Evolutionary conservation across 306 rosid genomes (phyloP).

Genomic region (Gillenia trifoliata): DNA sequence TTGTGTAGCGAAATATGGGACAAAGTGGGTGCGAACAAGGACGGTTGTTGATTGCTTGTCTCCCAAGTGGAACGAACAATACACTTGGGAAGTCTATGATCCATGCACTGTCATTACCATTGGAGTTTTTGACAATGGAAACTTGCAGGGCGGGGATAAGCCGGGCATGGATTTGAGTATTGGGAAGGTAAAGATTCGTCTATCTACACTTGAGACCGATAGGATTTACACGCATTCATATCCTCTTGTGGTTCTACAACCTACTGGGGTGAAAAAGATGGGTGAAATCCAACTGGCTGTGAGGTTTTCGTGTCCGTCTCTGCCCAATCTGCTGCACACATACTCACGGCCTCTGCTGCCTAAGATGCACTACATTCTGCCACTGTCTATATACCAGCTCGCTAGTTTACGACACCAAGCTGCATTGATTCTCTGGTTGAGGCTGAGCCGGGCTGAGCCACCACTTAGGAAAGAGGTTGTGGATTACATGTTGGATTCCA

Average conservation of each 20-base stretch:
- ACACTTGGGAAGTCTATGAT: slow-evolving; percentile 24
- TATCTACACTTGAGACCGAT: slow-evolving; percentile 14
- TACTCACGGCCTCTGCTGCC: slow-evolving; percentile 14
- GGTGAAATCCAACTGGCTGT: slow-evolving; percentile 28
- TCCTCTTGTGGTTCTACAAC: slow-evolving; percentile 12
- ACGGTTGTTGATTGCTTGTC: not conserved
- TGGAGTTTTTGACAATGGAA: slow-evolving; percentile 20
- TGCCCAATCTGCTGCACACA: not conserved
- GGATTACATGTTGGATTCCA: slow-evolving; percentile 27
- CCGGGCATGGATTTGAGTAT: not conserved
- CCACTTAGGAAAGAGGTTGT: slow-evolving; percentile 21
- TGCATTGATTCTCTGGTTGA: not conserved
- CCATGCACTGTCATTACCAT: slow-evolving; percentile 22
- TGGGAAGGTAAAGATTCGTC: slow-evolving; percentile 23
- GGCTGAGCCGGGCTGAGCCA: slow-evolving; percentile 20
- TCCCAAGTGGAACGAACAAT: slow-evolving; percentile 32
- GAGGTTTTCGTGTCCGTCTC: slow-evolving; percentile 16
- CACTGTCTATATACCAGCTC: not conserved
- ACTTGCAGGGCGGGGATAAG: not conserved
- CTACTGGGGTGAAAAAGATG: slow-evolving; percentile 22
- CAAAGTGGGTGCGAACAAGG: slow-evolving; percentile 21
- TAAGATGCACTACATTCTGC: slow-evolving; percentile 13
- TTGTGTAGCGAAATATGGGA: slow-evolving; percentile 24
- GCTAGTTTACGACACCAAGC: slow-evolving; percentile 10
- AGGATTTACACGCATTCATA: slow-evolving; percentile 18